Base-by-base conservation (phyloP, 148 eudicot genomes). In the Arbutus unedo region DNA sequence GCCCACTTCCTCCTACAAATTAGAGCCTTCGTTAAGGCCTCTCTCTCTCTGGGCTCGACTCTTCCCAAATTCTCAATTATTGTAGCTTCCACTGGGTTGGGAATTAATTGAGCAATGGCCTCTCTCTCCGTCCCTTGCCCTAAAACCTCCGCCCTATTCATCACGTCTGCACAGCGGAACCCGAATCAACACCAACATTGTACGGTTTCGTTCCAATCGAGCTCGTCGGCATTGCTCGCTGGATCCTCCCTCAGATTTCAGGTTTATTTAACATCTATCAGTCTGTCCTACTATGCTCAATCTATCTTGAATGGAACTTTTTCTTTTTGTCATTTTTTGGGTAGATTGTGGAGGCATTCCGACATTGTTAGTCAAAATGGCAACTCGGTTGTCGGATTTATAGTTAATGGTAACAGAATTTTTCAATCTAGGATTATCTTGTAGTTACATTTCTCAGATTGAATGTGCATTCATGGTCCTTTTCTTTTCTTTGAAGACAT, bases 51-150 rank as follows among this genome's bases (percentile, higher is more conserved):
- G 62, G 76, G 21, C 57, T 83, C 60, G 21, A 75, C 7, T 53
- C 57, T 64, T 67, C 83, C 41, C 55, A 50, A 51, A 81, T 57
- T 84, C 54, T 43, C 18, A 8, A 4, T 56, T 53, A 0, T 11
- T 44, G 18, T 60, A 25, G 49, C 21, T 7, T 64, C 8, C 10
- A 76, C 9, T 75, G 14, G 4, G 45, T 2, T 43, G 10, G 68
- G 50, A 79, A 73, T 45, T 18, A 48, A 8, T 43, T 48, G 43
- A 11, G 78, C 81, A 5, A 88, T 88, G 90, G 87, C 90, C 10
- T 86, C 90, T 70, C 83, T 84, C 67, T 82, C 88, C 31, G 82
- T 86, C 41, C 85, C 87, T 3, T 86, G 88, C 85, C 87, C 90
- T 16, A 88, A 88, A 54, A 78, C 83, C 23, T 64, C 88, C 41